Evolutionary conservation across 2,329 filamentous ascomycete species (phyloP).

Genomic region (Colletotrichum chlorophyti): DNA sequence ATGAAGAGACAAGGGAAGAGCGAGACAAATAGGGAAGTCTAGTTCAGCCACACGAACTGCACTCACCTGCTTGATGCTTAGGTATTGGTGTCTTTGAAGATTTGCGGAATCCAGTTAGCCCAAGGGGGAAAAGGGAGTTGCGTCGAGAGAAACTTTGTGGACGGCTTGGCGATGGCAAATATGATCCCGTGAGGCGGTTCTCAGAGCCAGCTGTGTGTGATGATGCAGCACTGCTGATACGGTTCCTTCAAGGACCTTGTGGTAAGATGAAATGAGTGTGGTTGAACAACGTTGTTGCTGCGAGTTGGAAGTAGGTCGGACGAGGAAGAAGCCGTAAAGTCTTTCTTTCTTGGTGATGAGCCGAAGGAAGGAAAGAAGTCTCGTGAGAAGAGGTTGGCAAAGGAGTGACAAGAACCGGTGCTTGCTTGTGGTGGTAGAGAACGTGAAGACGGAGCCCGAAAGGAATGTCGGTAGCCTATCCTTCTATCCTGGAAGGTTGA

Average conservation of each 20-base stretch:
- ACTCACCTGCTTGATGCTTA: constrained; percentile 21
- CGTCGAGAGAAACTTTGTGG: constrained; percentile 8
- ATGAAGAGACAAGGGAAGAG: constrained; percentile 8
- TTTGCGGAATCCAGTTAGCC: constrained; percentile 14
- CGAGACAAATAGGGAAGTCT: background rate
- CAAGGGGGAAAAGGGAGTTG: background rate
- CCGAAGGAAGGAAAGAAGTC: constrained; percentile 21
- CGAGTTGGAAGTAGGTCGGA: constrained; percentile 24
- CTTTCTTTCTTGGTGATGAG: constrained; percentile 17
- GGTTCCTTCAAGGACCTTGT: constrained; percentile 33
- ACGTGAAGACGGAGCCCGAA: constrained; percentile 14
- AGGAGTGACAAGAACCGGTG: constrained; percentile 29
- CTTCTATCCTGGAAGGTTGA: constrained; percentile 30
- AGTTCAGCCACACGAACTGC: background rate
- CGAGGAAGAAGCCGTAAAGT: constrained; percentile 27
- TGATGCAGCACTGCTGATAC: constrained; percentile 34
- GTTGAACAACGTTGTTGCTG: constrained; percentile 32
- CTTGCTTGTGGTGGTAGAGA: constrained; percentile 18
- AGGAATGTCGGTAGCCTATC: constrained; percentile 28
- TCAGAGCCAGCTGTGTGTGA: constrained; percentile 28
- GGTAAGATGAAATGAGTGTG: constrained; percentile 30
- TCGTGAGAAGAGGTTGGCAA: constrained; percentile 19
- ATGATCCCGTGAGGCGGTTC: constrained; percentile 26
- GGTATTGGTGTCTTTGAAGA: constrained; percentile 18
- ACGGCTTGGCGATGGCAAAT: constrained; percentile 7